These are phyloP conservation scores for Lavandula angustifolia DNA, from an alignment of 257 asterid species.

Conservation along the genomic window DNA sequence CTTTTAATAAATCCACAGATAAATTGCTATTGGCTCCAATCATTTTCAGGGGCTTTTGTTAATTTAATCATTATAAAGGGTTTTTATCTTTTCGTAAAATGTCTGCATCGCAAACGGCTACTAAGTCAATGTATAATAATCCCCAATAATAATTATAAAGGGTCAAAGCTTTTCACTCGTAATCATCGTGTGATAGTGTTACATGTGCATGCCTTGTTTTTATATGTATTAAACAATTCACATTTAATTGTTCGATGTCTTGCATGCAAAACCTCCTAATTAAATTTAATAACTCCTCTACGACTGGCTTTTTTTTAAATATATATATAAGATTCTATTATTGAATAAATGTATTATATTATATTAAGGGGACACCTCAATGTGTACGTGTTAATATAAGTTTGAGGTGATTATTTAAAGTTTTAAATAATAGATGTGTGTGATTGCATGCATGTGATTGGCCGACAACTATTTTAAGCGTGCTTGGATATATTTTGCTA, in stretches of 20 bases:
- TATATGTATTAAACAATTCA: too few relatives aligned
- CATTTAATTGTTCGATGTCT: not conserved
- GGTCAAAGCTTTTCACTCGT: conserved; percentile 4
- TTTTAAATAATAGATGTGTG: too few relatives aligned
- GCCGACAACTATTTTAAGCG: too few relatives aligned
- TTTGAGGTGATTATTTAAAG: too few relatives aligned
- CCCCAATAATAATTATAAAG: not conserved
- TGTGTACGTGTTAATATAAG: too few relatives aligned
- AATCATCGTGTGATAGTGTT: not conserved
- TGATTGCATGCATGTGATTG: too few relatives aligned
- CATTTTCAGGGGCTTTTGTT: conserved; percentile 3
- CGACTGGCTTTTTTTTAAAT: too few relatives aligned
- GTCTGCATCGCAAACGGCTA: not conserved
- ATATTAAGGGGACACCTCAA: too few relatives aligned
- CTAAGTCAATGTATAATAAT: not conserved
- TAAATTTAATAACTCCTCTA: not conserved
- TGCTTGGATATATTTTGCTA: too few relatives aligned
- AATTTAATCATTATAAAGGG: not conserved
- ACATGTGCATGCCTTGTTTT: conserved; percentile 7
- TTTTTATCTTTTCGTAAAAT: not conserved
- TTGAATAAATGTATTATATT: too few relatives aligned
- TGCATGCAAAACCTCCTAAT: not conserved
- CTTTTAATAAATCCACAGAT: not conserved
- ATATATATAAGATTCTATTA: too few relatives aligned
- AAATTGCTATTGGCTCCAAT: not conserved